These are phyloP conservation scores for Crepidotus variabilis DNA, from an alignment of 768 basidiomycete genomes.

Conservation along the genomic window DNA sequence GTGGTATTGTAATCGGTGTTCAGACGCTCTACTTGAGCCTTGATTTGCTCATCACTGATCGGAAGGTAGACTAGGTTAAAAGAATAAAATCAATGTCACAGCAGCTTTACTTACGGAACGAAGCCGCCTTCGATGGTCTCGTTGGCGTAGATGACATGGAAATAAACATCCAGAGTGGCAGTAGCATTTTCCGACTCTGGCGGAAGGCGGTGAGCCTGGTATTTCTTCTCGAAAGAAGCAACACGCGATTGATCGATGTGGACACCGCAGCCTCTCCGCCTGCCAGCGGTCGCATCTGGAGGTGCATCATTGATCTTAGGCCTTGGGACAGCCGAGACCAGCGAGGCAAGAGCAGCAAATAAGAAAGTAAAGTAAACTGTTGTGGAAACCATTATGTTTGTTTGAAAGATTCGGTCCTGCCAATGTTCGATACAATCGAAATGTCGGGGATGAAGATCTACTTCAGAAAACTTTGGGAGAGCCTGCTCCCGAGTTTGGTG, in stretches of 20 bases:
- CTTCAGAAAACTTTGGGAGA: constrained; percentile 4
- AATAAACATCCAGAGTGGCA: constrained; percentile 34
- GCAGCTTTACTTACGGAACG: constrained; percentile 29
- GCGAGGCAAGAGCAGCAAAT: constrained; percentile 9
- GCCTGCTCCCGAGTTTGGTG: constrained; percentile 3
- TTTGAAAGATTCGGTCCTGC: constrained; percentile 13
- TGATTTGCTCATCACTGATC: constrained; percentile 27
- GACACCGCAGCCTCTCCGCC: constrained; percentile 33
- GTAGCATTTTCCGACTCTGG: constrained; percentile 23
- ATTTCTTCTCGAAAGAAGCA: constrained; percentile 32
- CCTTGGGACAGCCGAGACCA: constrained; percentile 15
- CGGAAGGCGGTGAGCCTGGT: constrained; percentile 28
- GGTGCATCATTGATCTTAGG: constrained; percentile 10
- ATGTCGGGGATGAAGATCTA: constrained; percentile 6
- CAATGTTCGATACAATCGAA: constrained; percentile 8
- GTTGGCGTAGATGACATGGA: constrained; percentile 41
- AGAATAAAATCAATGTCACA: constrained; percentile 1
- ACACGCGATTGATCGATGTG: constrained; percentile 29
- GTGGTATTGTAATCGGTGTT: constrained; percentile 38
- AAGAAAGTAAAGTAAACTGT: constrained; percentile 12
- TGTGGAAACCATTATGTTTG: constrained; percentile 15
- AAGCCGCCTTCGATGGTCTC: constrained; percentile 34
- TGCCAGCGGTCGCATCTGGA: constrained; percentile 11
- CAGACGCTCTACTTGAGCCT: constrained; percentile 32
- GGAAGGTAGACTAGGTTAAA: constrained; percentile 5